Evolutionary conservation across 164 flowering plant species (phyloP).

Genomic region (Cinnamomum micranthum): DNA sequence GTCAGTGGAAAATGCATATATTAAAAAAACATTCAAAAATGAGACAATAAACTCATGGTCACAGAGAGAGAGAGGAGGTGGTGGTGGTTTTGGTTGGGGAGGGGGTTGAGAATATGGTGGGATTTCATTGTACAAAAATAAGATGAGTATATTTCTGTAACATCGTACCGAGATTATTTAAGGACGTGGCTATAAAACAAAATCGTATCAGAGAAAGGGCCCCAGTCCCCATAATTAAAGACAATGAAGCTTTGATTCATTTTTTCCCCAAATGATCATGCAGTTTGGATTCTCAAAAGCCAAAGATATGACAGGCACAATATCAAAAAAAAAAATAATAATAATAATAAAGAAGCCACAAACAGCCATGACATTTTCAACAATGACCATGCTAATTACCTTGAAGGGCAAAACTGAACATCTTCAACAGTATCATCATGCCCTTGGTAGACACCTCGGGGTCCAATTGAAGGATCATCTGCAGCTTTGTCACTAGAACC

Average conservation of each 20-base stretch:
- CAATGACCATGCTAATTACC: conserved; percentile 39
- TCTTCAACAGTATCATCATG: conserved; percentile 98
- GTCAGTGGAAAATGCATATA: conserved; percentile 13
- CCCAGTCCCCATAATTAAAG: no score
- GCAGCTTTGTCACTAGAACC: conserved; percentile 46
- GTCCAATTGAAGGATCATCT: conserved; percentile 58
- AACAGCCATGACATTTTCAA: neutral
- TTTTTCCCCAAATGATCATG: no score
- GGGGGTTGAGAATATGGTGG: no score
- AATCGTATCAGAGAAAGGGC: no score
- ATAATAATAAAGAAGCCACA: neutral
- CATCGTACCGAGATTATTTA: no score
- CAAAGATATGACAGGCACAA: neutral
- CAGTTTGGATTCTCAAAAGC: neutral
- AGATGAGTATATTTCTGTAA: no score
- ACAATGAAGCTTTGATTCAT: no score
- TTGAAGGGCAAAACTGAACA: conserved; percentile 94
- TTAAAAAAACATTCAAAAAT: neutral
- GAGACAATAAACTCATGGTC: neutral
- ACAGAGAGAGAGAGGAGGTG: neutral
- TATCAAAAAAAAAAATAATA: neutral
- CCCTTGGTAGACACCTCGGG: conserved; percentile 78
- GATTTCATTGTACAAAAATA: no score
- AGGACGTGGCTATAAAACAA: no score
- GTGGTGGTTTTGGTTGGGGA: no score